A percentile compares a stretch with the other conserved stretches of the same genome.
These are phyloP conservation scores for Cordia subcordata DNA, from an alignment of 257 asterid species.

Conservation along the genomic window DNA sequence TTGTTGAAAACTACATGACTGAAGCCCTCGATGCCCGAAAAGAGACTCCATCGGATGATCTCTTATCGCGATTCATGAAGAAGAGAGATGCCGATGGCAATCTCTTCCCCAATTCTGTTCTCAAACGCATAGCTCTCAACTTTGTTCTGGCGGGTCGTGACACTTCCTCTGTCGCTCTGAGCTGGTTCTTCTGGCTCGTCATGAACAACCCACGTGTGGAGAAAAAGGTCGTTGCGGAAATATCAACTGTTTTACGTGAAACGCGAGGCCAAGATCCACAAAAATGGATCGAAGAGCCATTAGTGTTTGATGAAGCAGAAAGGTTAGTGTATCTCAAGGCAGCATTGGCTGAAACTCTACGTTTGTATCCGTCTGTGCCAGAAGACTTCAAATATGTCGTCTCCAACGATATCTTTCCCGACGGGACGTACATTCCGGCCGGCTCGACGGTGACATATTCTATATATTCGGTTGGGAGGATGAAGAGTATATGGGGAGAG, in stretches of 20 bases:
- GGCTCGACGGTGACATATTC: slow-evolving; percentile 4
- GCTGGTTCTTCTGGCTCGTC: slow-evolving; percentile 11
- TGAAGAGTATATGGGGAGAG: slow-evolving; percentile 11
- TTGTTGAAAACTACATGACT: slow-evolving; percentile 3
- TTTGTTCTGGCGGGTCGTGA: slow-evolving; percentile 6
- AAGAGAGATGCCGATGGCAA: slow-evolving; percentile 2
- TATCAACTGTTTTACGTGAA: neutral
- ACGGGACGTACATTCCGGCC: slow-evolving; percentile 5
- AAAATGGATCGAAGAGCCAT: slow-evolving; percentile 6
- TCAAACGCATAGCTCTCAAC: neutral
- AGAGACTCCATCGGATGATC: slow-evolving; percentile 1
- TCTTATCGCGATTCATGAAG: slow-evolving; percentile 1
- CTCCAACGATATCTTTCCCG: slow-evolving; percentile 4
- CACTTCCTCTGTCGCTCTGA: slow-evolving; percentile 3
- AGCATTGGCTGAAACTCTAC: slow-evolving; percentile 4
- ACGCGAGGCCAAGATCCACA: neutral
- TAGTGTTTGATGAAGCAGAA: slow-evolving; percentile 8
- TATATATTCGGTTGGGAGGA: slow-evolving; percentile 4
- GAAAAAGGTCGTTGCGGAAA: neutral
- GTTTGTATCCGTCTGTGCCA: slow-evolving; percentile 11
- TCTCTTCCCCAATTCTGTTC: neutral
- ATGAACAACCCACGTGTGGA: slow-evolving; percentile 2
- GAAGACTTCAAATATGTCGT: neutral
- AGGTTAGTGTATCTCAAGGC: slow-evolving; percentile 4
- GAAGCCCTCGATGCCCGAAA: slow-evolving; percentile 1